Evolutionary conservation across 2,329 filamentous ascomycete genomes (phyloP), one percentile per base, ranked within the genome.

Genomic region (Raffaelea ambrosiae): DNA sequence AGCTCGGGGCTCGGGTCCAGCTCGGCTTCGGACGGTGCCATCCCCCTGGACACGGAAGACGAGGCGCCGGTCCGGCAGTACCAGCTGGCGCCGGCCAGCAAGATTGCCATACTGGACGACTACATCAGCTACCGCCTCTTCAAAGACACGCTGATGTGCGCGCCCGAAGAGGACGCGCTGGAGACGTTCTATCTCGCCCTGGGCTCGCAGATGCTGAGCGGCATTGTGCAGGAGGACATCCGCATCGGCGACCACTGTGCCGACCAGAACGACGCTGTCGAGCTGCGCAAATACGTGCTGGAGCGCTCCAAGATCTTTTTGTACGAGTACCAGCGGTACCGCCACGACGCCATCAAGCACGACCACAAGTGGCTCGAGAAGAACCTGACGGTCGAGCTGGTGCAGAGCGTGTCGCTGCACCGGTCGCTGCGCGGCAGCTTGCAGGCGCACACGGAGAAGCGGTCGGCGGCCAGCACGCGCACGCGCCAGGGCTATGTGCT

Each of bases 331-430:
- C 61, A 70, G 21, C 74, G 87, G 58, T 85, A 91, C 60, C 77
- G 82, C 33, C 72, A 77, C 4, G 86, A 94, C 51, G 73, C 76
- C n/a, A 82, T 98, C 59, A 85, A 84, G 55, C 88, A 93, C 58
- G 90, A 97, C 61, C 77, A 81, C 7, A 87, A 85, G 57, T 98
- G 93, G 93, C 71, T 98, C 11, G 88, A 95, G 58, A 86, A 88
- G 60, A 86, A 94, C 55, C 69, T 98, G 14, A 73, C 70, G 0
- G 87, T 98, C 3, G 76, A 86, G 54, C 77, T 84, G 47, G 90
- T 96, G 10, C 81, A 82, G 21, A 84, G 83, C 1, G 83, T 98
- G 46, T 80, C 83, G 5, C 76, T 95, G 36, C 81, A 84, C 21
- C 81, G 86, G 51, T 84, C 83, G n/a, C 74, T 97, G 11, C 78